Evolutionary conservation across 1,139 yeast species (phyloP), one percentile per base, ranked within the genome.

Genomic region (Geotrichum siamense): DNA sequence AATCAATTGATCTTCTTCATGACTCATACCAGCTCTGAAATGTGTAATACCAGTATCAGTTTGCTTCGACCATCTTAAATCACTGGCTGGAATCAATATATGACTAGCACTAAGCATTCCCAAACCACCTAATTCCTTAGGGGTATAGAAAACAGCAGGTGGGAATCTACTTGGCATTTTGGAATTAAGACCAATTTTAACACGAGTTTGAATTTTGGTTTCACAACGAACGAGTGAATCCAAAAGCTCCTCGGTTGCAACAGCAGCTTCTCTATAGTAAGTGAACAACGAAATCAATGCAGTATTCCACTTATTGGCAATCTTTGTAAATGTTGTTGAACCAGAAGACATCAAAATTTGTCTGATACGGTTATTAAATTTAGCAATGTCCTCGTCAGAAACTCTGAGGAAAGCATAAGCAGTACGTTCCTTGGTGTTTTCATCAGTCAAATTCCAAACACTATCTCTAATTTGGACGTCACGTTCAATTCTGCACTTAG

Each of bases 81-180:
- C 98, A 3, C 95, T 82, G 0, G 94, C 84, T 0, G 98, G 98
- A 53, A 93, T 91, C 53, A 91, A 70, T 41, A 91, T 85, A 61
- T 93, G 98, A 13, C 96, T 85, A 0, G 97, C 97, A 70, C 96
- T 85, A 21, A 93, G 69, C 98, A 93, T 93, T 16, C 98, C 98
- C 38, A 93, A 67, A 30, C 99, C 99, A 42, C 99, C 98, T 8
- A 93, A 67, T 60, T 93, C 99, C 55, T 87, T 91, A 0, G 98
- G 98, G 0, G 98, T 86, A 60, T 93, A 93, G 55, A 93, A 93
- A 1, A 93, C 98, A 2, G 96, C 97, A 0, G 98, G 99, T 2
- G 99, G 99, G 65, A 93, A 93, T 44, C 99, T 72, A 0, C 96
- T 80, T 0, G 99, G 99, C 99, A 93, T 93, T 64, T 93, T 93